Evolutionary conservation across 163 green algal species (phyloP).

Genomic region (Botryococcus braunii): DNA sequence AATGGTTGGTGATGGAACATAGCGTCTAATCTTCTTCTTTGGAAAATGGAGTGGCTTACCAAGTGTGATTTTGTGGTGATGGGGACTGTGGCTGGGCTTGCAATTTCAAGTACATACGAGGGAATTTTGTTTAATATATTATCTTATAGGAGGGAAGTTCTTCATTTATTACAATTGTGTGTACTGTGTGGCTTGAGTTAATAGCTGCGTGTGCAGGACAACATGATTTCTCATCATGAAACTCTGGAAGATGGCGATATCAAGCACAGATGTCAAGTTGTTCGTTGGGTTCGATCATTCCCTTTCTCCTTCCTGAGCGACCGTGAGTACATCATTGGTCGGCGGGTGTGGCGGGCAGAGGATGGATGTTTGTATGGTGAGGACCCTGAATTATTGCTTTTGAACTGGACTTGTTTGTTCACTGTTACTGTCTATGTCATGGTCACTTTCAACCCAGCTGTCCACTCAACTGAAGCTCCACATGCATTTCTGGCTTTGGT

Average conservation of each 20-base stretch:
- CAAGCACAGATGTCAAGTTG: constrained; percentile 59
- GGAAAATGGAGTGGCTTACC: no score
- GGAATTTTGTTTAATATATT: no score
- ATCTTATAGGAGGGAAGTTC: background rate
- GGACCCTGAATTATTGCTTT: no score
- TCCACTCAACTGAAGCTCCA: no score
- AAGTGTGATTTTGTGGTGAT: no score
- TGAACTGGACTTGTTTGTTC: no score
- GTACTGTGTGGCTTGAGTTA: background rate
- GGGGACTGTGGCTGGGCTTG: no score
- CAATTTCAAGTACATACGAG: background rate
- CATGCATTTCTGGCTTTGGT: no score
- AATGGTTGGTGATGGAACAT: no score
- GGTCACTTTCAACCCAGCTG: no score
- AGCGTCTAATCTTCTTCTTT: no score
- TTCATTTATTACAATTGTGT: background rate
- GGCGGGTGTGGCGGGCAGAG: constrained; percentile 44
- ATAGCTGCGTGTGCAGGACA: constrained; percentile 39
- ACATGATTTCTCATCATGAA: constrained; percentile 56
- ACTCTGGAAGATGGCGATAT: constrained; percentile 58
- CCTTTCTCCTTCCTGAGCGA: constrained; percentile 79
- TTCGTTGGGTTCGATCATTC: constrained; percentile 80
- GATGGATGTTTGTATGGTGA: constrained; percentile 52
- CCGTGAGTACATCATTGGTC: constrained; percentile 79
- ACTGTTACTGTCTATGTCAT: no score